Evolutionary conservation across 805 yeast genomes (phyloP).

Genomic region (Starmerella bacillaris): DNA sequence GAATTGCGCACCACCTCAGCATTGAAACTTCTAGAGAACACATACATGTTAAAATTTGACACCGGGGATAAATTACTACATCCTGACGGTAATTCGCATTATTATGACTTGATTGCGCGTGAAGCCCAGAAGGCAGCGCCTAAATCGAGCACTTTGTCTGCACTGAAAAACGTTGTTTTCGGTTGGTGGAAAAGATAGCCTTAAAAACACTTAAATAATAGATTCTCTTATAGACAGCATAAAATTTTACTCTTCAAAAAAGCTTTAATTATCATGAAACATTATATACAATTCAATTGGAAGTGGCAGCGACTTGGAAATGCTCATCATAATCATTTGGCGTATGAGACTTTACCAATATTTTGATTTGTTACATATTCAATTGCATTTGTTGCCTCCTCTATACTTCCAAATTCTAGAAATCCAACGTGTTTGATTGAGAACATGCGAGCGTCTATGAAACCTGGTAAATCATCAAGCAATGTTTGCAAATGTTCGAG

Average conservation of each 20-base stretch:
- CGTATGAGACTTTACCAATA: slow-evolving; percentile 11
- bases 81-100: slow-evolving; percentile 76
- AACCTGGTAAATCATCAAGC: slow-evolving; percentile 41
- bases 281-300: too few species aligned
- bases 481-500: slow-evolving; percentile 27
- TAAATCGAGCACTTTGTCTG: too few species aligned
- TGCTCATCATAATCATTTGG: slow-evolving; percentile 6
- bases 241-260: too few species aligned
- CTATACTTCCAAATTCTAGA: slow-evolving; percentile 40
- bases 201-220: too few species aligned
- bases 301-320: too few species aligned
- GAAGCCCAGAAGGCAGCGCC: too few species aligned
- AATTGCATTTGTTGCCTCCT: slow-evolving; percentile 10
- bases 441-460: slow-evolving; percentile 48
- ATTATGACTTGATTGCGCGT: slow-evolving; percentile 49
- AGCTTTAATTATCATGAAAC: too few species aligned
- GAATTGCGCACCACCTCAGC: slow-evolving; percentile 18
- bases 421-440: slow-evolving; percentile 55
- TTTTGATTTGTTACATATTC: neutral
- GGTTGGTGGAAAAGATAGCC: too few species aligned
- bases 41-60: slow-evolving; percentile 15
- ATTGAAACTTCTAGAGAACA: slow-evolving; percentile 11
- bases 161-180: too few species aligned
- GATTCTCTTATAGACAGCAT: too few species aligned
- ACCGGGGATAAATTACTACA: slow-evolving; percentile 36